Base-by-base conservation (phyloP, 495 filamentous ascomycete species). In the Lasiosphaeria miniovina region DNA sequence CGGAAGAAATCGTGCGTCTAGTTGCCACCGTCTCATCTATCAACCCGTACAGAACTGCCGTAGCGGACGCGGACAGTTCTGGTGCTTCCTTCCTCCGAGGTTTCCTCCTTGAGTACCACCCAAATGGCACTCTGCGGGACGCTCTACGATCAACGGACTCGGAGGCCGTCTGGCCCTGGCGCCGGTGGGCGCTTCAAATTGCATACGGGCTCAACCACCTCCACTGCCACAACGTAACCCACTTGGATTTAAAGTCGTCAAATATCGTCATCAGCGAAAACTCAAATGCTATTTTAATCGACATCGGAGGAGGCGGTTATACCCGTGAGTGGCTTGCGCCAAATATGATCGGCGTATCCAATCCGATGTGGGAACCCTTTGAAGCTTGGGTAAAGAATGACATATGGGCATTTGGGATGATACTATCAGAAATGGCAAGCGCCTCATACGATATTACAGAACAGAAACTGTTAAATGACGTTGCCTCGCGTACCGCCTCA, bases 221-320 rank as follows among this genome's bases (percentile, higher is more conserved):
- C 46, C 68, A 75, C 50, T n/a, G 52, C 34, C 57, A 60, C n/a
- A 53, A 54, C 32, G 62, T 67, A 62, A 67, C 70, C n/a, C 68
- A 71, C 49, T 66, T 73, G 63, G 71, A 75, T 61, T 34, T 74
- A n/a, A 74, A 74, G 63, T 65, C 70, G 45, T 66, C 64, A 41
- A 75, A 74, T 56, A 57, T 73, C 45, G 68, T 75, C 40, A 24
- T 74, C 24, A 68, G 69, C 36, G 24, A 31, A 36, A 58, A 63
- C 34, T 63, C 61, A 32, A 66, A 70, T 58, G 66, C 69, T 38
- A 52, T 72, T 0, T 40, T 75, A 32, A 74, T 72, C 58, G 71
- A 74, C 52, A 68, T 74, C 15, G 70, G 73, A 49, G 69, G 73
- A 5, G 68, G 71, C 15, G 69, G 70, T 45, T 54, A 68, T 50